These are phyloP conservation scores for Rhizophora mangle DNA, from an alignment of 345 rosid species.

Conservation along the genomic window DNA sequence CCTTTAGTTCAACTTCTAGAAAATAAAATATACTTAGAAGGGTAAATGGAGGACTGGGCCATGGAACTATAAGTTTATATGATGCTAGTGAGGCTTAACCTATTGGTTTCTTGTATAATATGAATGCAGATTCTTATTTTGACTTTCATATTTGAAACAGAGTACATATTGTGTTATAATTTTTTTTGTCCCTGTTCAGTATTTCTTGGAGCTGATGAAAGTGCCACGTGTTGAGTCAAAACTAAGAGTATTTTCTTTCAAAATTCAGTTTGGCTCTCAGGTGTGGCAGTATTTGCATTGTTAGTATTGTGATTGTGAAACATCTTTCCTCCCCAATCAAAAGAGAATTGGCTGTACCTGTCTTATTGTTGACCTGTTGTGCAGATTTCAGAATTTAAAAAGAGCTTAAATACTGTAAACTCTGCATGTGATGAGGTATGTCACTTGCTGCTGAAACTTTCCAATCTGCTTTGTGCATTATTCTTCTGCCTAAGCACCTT, in stretches of 20 bases:
- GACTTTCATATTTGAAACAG: background rate
- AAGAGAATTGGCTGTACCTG: conserved; percentile 1
- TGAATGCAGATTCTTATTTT: conserved; percentile 1
- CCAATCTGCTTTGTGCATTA: conserved; percentile 10
- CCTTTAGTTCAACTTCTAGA: no score
- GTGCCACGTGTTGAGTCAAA: conserved; percentile 98
- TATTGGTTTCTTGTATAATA: background rate
- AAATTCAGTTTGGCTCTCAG: conserved; percentile 90
- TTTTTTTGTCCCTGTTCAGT: conserved; percentile 38
- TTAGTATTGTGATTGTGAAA: conserved; percentile 24
- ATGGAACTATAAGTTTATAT: no score
- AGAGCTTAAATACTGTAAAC: conserved; percentile 75
- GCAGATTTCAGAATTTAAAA: conserved; percentile 82
- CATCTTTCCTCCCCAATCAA: background rate
- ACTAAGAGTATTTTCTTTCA: conserved; percentile 92
- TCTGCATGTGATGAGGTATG: conserved; percentile 92
- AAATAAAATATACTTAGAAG: no score
- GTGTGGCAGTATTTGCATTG: conserved; percentile 59
- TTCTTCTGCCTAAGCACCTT: conserved; percentile 9
- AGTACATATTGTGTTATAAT: background rate
- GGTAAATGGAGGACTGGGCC: no score
- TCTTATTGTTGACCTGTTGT: conserved; percentile 16
- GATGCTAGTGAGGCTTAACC: background rate
- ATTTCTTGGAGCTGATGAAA: conserved; percentile 91
- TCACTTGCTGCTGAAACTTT: conserved; percentile 19